A percentile compares a stretch with the other conserved stretches of the same genome.
Evolutionary conservation across 345 rosid genomes (phyloP).

Genomic region (Salix viminalis): DNA sequence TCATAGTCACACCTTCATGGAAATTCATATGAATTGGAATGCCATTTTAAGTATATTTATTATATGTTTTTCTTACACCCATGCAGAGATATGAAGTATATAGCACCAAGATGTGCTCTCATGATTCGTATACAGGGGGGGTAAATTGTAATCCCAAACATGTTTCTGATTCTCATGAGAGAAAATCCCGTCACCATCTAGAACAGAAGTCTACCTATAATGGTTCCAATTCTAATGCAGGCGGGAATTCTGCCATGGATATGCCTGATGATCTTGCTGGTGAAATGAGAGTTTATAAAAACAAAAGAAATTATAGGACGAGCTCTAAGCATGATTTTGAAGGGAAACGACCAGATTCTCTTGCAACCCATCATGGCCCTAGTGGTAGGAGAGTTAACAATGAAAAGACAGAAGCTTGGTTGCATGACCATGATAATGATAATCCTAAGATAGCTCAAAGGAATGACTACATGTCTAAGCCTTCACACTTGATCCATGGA

Average conservation of each 20-base stretch:
- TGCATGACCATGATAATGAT: constrained; percentile 29
- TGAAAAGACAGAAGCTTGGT: constrained; percentile 30
- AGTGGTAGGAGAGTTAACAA: constrained; percentile 26
- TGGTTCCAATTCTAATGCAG: constrained; percentile 35
- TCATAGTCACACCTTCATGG: background rate
- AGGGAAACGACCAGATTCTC: constrained; percentile 38
- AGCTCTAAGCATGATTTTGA: constrained; percentile 45
- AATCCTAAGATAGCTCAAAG: constrained; percentile 30
- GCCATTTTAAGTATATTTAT: background rate
- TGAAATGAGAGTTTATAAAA: constrained; percentile 33
- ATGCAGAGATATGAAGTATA: constrained; percentile 46
- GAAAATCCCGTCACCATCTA: constrained; percentile 34
- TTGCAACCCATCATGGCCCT: constrained; percentile 28
- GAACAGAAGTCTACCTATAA: constrained; percentile 39
- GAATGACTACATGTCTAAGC: constrained; percentile 37
- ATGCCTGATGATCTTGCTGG: constrained; percentile 38
- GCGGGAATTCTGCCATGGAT: constrained; percentile 34
- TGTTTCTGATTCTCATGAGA: constrained; percentile 41
- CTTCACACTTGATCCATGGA: constrained; percentile 37
- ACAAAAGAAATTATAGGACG: constrained; percentile 30
- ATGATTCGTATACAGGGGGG: constrained; percentile 40
- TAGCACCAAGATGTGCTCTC: constrained; percentile 37
- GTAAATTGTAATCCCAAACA: constrained; percentile 26
- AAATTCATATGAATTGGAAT: background rate
- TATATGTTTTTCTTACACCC: constrained; percentile 9